These are phyloP conservation scores for Ganoderma lucidum DNA, from an alignment of 1,284 basidiomycete species.

Conservation along the genomic window DNA sequence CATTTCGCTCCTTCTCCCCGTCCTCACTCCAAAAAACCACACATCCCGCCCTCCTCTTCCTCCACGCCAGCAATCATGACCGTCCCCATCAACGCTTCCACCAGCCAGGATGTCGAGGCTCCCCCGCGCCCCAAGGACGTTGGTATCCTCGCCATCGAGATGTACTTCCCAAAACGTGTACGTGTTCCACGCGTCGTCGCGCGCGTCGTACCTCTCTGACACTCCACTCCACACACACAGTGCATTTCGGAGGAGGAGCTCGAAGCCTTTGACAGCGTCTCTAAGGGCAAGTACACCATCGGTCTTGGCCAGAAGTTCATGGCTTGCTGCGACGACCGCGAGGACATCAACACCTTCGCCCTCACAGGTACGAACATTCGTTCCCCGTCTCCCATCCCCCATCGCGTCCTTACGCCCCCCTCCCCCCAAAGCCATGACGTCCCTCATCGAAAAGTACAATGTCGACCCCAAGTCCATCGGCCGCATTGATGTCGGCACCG, in stretches of 20 bases:
- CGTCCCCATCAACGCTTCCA: constrained; percentile 40
- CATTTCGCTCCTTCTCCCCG: constrained; percentile 21
- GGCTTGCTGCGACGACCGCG: constrained; percentile 97
- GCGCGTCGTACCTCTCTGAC: neutral
- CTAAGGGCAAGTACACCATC: constrained; percentile 99
- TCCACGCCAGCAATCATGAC: constrained; percentile 38
- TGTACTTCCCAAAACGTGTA: constrained; percentile 93
- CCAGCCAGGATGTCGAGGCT: constrained; percentile 40
- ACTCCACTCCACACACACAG: constrained; percentile 46
- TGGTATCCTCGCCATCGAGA: constrained; percentile 91
- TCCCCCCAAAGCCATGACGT: constrained; percentile 71
- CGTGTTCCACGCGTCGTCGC: constrained; percentile 45
- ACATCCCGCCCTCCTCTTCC: constrained; percentile 14
- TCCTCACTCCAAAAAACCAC: constrained; percentile 22
- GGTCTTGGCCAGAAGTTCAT: constrained; percentile 98
- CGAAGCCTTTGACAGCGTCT: constrained; percentile 95
- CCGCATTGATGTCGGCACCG: constrained; percentile 97
- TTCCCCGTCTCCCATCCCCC: constrained; percentile 5
- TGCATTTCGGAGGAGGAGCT: constrained; percentile 96
- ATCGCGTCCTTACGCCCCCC: constrained; percentile 15
- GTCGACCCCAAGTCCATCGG: constrained; percentile 97
- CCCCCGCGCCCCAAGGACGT: constrained; percentile 84
- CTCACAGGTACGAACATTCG: constrained; percentile 77
- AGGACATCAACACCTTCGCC: constrained; percentile 99
- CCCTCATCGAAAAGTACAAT: constrained; percentile 93